A percentile compares a stretch with the other conserved stretches of the same genome.
Evolutionary conservation across 805 yeast genomes (phyloP).

Genomic region (Myxozyma udenii): DNA sequence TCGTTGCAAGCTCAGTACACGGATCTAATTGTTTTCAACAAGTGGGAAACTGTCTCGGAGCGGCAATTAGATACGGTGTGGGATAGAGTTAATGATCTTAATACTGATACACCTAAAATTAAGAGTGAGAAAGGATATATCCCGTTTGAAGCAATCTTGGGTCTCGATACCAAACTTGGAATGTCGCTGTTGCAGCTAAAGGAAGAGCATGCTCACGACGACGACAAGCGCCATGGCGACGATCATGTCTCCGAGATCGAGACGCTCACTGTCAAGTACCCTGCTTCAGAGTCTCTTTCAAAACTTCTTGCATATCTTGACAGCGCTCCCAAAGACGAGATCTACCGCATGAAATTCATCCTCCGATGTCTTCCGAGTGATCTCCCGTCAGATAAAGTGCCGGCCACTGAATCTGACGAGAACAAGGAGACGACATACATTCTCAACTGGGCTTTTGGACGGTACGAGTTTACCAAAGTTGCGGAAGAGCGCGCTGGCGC

Average conservation of each 20-base stretch:
- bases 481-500: slow-evolving; percentile 7
- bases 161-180: slow-evolving; percentile 28
- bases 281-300: slow-evolving; percentile 1
- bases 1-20: slow-evolving; percentile 31
- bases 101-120: slow-evolving; percentile 31
- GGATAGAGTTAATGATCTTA: slow-evolving; percentile 30
- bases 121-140: slow-evolving; percentile 26
- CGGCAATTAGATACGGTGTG: slow-evolving; percentile 27
- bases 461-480: slow-evolving; percentile 26
- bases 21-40: slow-evolving; percentile 29
- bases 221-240: slow-evolving; percentile 1
- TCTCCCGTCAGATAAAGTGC: slow-evolving; percentile 1
- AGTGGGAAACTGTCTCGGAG: slow-evolving; percentile 28
- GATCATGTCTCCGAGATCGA: slow-evolving; percentile 25
- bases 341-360: slow-evolving; percentile 28
- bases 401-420: not conserved
- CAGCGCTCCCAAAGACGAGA: slow-evolving; percentile 30
- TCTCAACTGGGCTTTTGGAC: slow-evolving; percentile 31
- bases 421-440: slow-evolving; percentile 3
- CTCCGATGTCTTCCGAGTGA: slow-evolving; percentile 5
- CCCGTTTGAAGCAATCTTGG: slow-evolving; percentile 27
- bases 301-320: slow-evolving; percentile 19
- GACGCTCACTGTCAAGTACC: slow-evolving; percentile 23
- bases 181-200: slow-evolving; percentile 2
- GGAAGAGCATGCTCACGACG: slow-evolving; percentile 6